Percentiles rank a stretch among this genome's conserved stretches.
Conservation (phyloP, 345 rosid species). For the Microthlaspi erraticum region DNA sequence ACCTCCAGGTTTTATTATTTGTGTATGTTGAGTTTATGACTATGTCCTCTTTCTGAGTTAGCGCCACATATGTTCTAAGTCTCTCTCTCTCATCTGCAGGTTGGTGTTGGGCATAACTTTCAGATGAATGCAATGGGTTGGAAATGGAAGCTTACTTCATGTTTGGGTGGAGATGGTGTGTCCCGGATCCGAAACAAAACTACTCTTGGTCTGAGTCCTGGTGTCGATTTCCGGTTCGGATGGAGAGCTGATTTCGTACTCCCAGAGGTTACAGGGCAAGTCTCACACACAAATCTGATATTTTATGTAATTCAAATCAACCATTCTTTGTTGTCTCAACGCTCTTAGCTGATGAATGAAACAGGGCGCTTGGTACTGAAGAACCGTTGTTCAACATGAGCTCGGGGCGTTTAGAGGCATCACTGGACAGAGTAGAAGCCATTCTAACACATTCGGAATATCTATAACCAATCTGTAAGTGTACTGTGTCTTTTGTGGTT, state of each 20-base stretch:
- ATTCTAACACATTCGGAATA: conserved; percentile 59
- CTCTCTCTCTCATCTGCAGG: conserved; percentile 46
- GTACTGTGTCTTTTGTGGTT: neutral
- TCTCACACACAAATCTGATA: neutral
- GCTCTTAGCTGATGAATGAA: conserved; percentile 25
- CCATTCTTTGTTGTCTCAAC: neutral
- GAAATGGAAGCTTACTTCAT: conserved; percentile 92
- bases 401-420: conserved; percentile 81
- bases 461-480: conserved; percentile 19
- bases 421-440: conserved; percentile 85
- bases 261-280: conserved; percentile 84
- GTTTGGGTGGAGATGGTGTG: conserved; percentile 87
- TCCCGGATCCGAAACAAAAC: conserved; percentile 86
- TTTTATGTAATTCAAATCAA: neutral
- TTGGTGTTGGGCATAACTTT: conserved; percentile 86
- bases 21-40: conserved; percentile 1
- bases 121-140: conserved; percentile 74
- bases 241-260: conserved; percentile 94
- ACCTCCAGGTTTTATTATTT: conserved; percentile 67
- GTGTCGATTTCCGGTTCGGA: conserved; percentile 81
- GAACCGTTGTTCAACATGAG: conserved; percentile 86
- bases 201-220: conserved; percentile 75
- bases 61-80: conserved; percentile 10
- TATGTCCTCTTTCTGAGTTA: neutral
- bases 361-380: conserved; percentile 78